These are phyloP conservation scores for Porodaedalea pini DNA, from an alignment of 1,284 basidiomycete genomes.

Conservation along the genomic window DNA sequence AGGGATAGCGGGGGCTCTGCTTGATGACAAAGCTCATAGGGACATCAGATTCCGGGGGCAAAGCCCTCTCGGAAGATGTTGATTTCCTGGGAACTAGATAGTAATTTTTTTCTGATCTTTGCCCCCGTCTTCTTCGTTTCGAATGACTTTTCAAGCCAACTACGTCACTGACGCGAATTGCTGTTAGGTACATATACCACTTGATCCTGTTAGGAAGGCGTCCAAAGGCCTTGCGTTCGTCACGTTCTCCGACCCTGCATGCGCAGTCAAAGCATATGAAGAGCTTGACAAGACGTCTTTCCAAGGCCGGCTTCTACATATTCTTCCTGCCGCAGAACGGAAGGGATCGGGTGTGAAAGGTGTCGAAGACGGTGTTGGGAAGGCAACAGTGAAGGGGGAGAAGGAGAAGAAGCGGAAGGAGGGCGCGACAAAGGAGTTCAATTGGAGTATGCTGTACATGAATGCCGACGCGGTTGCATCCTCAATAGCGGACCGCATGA, in stretches of 20 bases:
- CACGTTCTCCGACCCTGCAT: conserved; percentile 60
- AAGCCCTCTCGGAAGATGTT: conserved; percentile 42
- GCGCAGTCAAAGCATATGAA: conserved; percentile 76
- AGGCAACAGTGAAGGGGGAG: conserved; percentile 66
- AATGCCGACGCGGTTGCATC: conserved; percentile 89
- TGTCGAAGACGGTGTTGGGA: conserved; percentile 40
- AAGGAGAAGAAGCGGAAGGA: conserved; percentile 70
- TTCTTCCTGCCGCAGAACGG: conserved; percentile 78
- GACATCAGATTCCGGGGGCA: conserved; percentile 50
- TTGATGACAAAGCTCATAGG: conserved; percentile 55
- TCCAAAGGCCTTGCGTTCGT: conserved; percentile 87
- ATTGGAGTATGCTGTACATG: conserved; percentile 97
- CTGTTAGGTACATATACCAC: conserved; percentile 78
- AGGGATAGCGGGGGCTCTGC: conserved; percentile 13
- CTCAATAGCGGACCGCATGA: conserved; percentile 79
- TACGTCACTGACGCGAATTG: not conserved
- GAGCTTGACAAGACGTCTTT: conserved; percentile 83
- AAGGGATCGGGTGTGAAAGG: conserved; percentile 41
- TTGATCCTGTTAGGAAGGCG: conserved; percentile 63
- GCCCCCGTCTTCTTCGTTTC: conserved; percentile 19
- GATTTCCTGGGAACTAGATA: conserved; percentile 59
- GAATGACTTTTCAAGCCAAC: conserved; percentile 5
- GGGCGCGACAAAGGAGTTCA: conserved; percentile 80
- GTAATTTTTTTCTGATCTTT: conserved; percentile 44
- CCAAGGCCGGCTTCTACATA: conserved; percentile 89